Evolutionary conservation across 352 stramenopile genomes (phyloP), one percentile per base, ranked within the genome.

Genomic region (Globisporangium orthogonon): DNA sequence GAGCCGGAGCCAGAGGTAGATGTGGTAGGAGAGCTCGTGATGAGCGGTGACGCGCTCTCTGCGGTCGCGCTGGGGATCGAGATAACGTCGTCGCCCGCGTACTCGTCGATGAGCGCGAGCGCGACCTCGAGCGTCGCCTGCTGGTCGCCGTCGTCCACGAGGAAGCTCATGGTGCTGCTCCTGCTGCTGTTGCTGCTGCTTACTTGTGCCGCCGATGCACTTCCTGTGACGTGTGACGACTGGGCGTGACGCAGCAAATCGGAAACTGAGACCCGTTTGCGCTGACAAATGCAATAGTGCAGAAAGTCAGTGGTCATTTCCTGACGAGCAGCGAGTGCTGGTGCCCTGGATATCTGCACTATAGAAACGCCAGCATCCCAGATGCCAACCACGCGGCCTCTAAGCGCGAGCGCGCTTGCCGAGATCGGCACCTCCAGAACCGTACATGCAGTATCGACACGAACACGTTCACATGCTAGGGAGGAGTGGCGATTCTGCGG

Each of bases 71-170:
- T 35, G 31, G 31, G 3, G 15, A 7, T 43, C 35, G 45, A 44
- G 29, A 30, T n/a, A 49, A 9, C 37, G 54, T 41, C 57, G 15
- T 60, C 53, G 43, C 13, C 37, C 10, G 37, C 44, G 44, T 28
- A 63, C 17, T 41, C 44, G 41, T 70, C 63, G 41, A 70, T 62
- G 60, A 70, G 55, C 43, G 50, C 60, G 44, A 70, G 11, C 31
- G 62, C 53, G 39, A 60, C 28, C 33, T 70, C 54, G 39, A 70
- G 49, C 49, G 63, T 70, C 37, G 54, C 59, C 31, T 55, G 51
- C 28, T 59, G 51, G 39, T 70, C 59, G 37, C 37, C 37, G 31
- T 70, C 59, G 35, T 66, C 48, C 11, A 57, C 50, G 11, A 54
- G 48, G 50, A 58, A 67, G 47, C 50, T 55, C 61, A 67, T 67